A percentile compares a stretch with the other conserved stretches of the same genome.
Conservation (phyloP, 768 basidiomycete species). For the Termitomyces sp. region DNA sequence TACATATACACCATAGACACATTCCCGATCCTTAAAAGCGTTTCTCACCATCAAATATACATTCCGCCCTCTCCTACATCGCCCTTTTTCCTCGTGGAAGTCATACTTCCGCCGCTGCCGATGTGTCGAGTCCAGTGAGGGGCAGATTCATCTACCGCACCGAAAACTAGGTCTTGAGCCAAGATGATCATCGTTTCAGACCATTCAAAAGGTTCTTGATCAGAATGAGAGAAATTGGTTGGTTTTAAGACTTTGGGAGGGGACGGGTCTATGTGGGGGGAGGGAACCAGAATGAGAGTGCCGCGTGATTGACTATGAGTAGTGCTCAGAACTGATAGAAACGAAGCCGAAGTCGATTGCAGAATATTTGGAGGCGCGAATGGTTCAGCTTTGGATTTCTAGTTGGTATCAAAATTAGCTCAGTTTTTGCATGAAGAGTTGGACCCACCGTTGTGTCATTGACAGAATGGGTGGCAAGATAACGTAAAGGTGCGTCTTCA, state of each 20-base stretch:
- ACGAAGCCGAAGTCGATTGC: constrained; percentile 48
- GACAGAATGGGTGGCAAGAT: constrained; percentile 31
- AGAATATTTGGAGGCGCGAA: constrained; percentile 57
- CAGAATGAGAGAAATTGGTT: constrained; percentile 27
- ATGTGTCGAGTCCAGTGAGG: constrained; percentile 14
- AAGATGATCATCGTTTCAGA: constrained; percentile 24
- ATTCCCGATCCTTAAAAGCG: neutral
- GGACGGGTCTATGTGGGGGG: constrained; percentile 35
- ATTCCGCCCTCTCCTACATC: constrained; percentile 45
- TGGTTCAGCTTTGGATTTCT: constrained; percentile 30
- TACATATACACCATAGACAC: neutral
- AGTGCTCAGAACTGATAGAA: constrained; percentile 35
- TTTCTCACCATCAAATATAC: constrained; percentile 36
- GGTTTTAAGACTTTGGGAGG: constrained; percentile 34
- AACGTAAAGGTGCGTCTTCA: constrained; percentile 48
- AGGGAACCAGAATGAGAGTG: constrained; percentile 44
- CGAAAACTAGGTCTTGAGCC: constrained; percentile 32
- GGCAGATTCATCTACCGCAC: constrained; percentile 24
- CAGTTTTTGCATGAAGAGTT: neutral
- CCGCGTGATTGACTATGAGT: constrained; percentile 12
- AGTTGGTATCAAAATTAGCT: constrained; percentile 9
- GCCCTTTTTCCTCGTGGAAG: constrained; percentile 14
- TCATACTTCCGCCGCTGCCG: neutral
- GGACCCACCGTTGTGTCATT: constrained; percentile 17
- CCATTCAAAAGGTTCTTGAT: constrained; percentile 32